A percentile compares a stretch with the other conserved stretches of the same genome.
These are phyloP conservation scores for Recurvomyces mirabilis DNA, from an alignment of 495 filamentous ascomycete species.

Conservation along the genomic window DNA sequence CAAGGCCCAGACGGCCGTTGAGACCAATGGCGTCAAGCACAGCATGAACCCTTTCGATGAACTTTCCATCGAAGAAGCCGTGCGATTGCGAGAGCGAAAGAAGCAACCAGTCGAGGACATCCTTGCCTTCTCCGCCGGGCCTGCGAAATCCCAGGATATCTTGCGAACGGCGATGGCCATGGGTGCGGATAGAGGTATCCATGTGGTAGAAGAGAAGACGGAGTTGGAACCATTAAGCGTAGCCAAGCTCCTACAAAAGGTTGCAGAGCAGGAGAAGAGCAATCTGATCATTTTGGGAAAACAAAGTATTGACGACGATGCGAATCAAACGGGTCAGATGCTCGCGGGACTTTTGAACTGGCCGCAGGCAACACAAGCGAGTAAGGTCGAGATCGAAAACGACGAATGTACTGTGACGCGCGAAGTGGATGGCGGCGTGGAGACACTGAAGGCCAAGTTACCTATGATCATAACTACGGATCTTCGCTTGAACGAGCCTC, in stretches of 20 bases:
- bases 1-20: conserved; percentile 85
- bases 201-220: conserved; percentile 59
- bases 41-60: conserved; percentile 99
- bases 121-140: conserved; percentile 76
- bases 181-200: conserved; percentile 86
- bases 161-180: conserved; percentile 97
- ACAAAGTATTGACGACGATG: conserved; percentile 95
- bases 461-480: conserved; percentile 93
- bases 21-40: conserved; percentile 87
- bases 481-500: conserved; percentile 84
- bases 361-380: conserved; percentile 89
- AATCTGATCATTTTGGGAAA: conserved; percentile 92
- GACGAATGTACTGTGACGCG: conserved; percentile 59
- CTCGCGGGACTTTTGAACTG: conserved; percentile 83
- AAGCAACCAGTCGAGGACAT: conserved; percentile 65
- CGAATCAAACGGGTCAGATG: conserved; percentile 96
- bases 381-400: conserved; percentile 58
- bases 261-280: conserved; percentile 68
- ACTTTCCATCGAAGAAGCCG: conserved; percentile 89
- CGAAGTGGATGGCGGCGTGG: conserved; percentile 91
- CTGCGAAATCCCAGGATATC: conserved; percentile 71
- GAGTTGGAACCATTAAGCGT: conserved; percentile 80
- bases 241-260: conserved; percentile 72
- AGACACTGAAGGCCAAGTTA: conserved; percentile 73
- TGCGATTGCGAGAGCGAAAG: conserved; percentile 76